Evolutionary conservation across 2,329 filamentous ascomycete species (phyloP), one percentile per base, ranked within the genome.

Genomic region (Fusarium cicatricum): DNA sequence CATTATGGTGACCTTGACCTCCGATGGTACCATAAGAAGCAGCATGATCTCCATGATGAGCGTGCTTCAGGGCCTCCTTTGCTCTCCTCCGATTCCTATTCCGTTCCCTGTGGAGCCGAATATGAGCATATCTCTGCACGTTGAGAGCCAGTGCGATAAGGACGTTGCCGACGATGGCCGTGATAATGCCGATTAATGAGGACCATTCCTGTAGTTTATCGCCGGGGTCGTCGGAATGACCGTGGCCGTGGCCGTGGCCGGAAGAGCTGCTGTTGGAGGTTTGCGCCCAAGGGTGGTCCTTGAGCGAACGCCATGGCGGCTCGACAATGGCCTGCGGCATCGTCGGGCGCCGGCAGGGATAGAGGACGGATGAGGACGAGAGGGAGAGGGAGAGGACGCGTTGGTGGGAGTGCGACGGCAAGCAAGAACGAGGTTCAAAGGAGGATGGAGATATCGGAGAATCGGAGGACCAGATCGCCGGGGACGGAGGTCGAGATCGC

Each of bases 131-230:
- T 63, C 95, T 87, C 76, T 99, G 95, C 43, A 96, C 94, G 72
- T 99, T 99, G 58, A 99, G 85, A 11, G 95, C 95, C 60, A 99
- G 87, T 1, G 94, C 96, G 64, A 99, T 98, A 47, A 99, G 83
- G 29, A 97, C 80, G 70, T 99, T 99, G 51, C 95, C 95, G 45
- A 90, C 84, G 69, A 99, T 96, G 44, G 95, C 93, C 3, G 93
- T 96, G 48, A 94, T 77, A 70, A 99, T 97, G 67, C 95, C 95
- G 71, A 99, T 98, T 48, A 98, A 80, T 21, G 92, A 96, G 40
- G 92, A 96, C 93, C 94, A 98, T 73, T 88, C 80, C 62, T 85
- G 82, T 19, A 88, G 74, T 9, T 82, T 78, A 47, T 82, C 78
- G 40, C 78, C 79, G 28, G 75, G 72, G 31, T 77, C 71, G 48